Base-by-base conservation (phyloP, 1,284 basidiomycete species). In the Wolfiporia cocos region DNA sequence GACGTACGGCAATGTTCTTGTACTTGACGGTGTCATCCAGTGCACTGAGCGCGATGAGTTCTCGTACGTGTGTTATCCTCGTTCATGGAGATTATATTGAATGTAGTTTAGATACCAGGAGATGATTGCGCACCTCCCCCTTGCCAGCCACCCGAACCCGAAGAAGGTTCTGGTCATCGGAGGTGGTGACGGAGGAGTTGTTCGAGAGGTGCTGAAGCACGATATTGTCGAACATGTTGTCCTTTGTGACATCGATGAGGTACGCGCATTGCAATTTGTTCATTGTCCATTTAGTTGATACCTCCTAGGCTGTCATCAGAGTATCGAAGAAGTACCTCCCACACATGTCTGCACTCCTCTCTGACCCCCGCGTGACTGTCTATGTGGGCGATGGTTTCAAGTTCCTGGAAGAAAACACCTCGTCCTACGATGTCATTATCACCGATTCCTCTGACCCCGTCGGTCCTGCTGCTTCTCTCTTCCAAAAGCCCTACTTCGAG, bases 361-460 rank as follows among this genome's bases (percentile, higher is more conserved):
- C 75, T 39, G 86, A 92, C 56, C 82, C 90, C 29, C 86, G 86
- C 51, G 93, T 97, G 44, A 86, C 73, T 24, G 89, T 99, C 50
- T 75, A 82, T 70, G 83, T 99, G 56, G 95, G 95, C 39, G 95
- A 99, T 58, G 95, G 95, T 43, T 97, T 98, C 80, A 90, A 92
- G 61, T 99, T 95, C 78, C 82, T 99, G 44, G 82, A 87, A 34
- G 85, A 92, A 49, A 87, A 95, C 67, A 79, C 88, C 58, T 74
- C 83, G 51, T 83, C 86, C 49, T 99, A 97, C 79, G 95, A 99
- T 62, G 92, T 91, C 51, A 98, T 99, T 73, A 89, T 99, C 71
- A 99, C 92, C 52, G 95, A 99, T 67, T 98, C 94, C 29, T 98
- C 94, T 19, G 96, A 99, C 67, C 95, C 96, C 36, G 93, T 97